A percentile compares a stretch with the other conserved stretches of the same genome.
phyloP scores from a whole-genome alignment of 2,329 filamentous ascomycete species.

The Lecanicillium sp. region DNA sequence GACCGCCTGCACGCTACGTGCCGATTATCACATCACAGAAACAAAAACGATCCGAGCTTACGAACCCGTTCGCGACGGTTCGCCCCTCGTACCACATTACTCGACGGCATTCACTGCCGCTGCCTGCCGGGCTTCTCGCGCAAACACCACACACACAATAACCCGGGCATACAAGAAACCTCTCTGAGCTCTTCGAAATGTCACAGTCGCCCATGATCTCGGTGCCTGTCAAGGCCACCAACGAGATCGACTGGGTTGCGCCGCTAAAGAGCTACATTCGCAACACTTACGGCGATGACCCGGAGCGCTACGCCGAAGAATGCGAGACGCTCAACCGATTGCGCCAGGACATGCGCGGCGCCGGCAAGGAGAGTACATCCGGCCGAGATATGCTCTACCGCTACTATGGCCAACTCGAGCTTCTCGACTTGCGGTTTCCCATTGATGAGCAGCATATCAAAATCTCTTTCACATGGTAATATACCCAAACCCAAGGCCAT shows the following conservation, averaged over 20 bases:
- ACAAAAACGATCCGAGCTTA: not conserved
- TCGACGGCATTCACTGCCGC: not conserved
- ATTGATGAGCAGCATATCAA: slow-evolving; percentile 99
- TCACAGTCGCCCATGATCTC: slow-evolving; percentile 92
- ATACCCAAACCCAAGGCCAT: slow-evolving; percentile 15
- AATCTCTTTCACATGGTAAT: slow-evolving; percentile 93
- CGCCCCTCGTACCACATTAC: not conserved
- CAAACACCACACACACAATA: not conserved
- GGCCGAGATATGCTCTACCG: slow-evolving; percentile 90
- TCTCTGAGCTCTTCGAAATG: slow-evolving; percentile 40
- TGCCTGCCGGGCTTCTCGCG: not conserved
- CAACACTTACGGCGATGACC: slow-evolving; percentile 91
- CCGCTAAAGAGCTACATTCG: slow-evolving; percentile 92
- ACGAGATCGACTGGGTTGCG: slow-evolving; percentile 95
- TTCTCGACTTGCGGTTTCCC: slow-evolving; percentile 89
- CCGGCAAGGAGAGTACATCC: slow-evolving; percentile 91
- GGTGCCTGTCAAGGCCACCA: slow-evolving; percentile 85
- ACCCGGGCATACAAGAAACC: not conserved
- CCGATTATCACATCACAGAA: slow-evolving; percentile 11
- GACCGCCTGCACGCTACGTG: slow-evolving; percentile 18
- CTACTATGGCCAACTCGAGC: slow-evolving; percentile 95
- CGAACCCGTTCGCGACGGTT: not conserved
- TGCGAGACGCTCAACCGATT: slow-evolving; percentile 89
- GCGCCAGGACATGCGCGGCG: slow-evolving; percentile 96
- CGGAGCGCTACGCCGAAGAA: slow-evolving; percentile 92